phyloP scores from a whole-genome alignment of 345 rosid genomes.

The Firmiana major region DNA sequence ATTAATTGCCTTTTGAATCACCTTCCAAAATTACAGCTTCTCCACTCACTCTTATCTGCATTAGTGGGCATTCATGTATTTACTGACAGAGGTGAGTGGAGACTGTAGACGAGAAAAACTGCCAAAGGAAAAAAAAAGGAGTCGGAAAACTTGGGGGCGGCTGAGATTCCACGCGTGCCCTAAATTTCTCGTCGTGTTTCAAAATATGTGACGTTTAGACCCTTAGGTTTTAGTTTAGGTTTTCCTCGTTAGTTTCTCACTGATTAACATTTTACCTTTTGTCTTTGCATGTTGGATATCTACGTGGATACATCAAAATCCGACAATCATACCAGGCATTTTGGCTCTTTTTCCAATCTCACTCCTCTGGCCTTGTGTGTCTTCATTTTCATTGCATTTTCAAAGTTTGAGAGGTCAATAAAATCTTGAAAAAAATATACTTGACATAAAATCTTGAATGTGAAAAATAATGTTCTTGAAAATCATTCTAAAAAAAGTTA shows the following conservation, averaged over 20 bases:
- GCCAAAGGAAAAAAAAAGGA: neutral
- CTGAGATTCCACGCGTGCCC: constrained; percentile 48
- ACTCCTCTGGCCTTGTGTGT: neutral
- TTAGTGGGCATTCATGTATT: constrained; percentile 12
- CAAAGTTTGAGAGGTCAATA: too few species aligned
- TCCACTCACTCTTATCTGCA: neutral
- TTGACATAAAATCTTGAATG: too few species aligned
- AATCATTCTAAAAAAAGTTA: too few species aligned
- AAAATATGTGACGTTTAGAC: too few species aligned
- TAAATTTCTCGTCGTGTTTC: constrained; percentile 4
- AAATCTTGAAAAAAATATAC: too few species aligned
- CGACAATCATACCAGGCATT: constrained; percentile 23
- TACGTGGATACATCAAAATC: constrained; percentile 4
- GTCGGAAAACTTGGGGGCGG: constrained; percentile 25
- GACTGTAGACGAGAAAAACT: constrained; percentile 12
- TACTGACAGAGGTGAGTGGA: constrained; percentile 27
- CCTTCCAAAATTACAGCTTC: neutral
- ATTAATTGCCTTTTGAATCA: neutral
- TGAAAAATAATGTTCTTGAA: too few species aligned
- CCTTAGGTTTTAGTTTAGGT: neutral
- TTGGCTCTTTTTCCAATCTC: constrained; percentile 30
- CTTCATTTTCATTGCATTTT: too few species aligned
- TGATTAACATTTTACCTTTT: constrained; percentile 23
- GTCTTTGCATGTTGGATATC: constrained; percentile 10
- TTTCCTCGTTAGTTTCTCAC: constrained; percentile 21